Evolutionary conservation across 352 stramenopile species (phyloP), one percentile per base, ranked within the genome.

Genomic region (Phytophthora cryptogea): DNA sequence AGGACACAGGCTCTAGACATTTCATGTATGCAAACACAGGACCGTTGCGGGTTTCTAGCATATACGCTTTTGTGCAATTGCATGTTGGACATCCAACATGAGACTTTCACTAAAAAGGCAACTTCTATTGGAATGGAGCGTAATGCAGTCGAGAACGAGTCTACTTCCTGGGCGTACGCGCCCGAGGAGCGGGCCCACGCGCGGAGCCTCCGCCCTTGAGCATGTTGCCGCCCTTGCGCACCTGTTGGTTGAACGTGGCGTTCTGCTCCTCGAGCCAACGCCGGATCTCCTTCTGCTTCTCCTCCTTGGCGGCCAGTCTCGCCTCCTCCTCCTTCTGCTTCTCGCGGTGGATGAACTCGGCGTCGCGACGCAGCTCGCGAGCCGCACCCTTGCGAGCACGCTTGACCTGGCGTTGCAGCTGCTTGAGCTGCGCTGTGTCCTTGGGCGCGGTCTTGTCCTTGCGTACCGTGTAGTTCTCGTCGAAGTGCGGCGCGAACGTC

Each of bases 231-330:
- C 96, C 96, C 69, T 97, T 93, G 62, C 93, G 87, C 27, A 98
- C 96, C 82, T 99, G 96, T 60, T 99, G 83, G 73, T 99, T 99
- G 78, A 99, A 98, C 60, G 95, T 98, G 4, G 95, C 96, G 69
- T 98, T 96, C 66, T 99, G 95, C 49, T 96, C 76, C 67, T 99
- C 94, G 63, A 99, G 74, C 95, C 95, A 99, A 48, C 76, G 74
- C 66, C 92, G 97, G 70, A 98, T 98, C 80, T 98, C 96, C 64
- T 96, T 80, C 59, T 97, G 90, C 63, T 97, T 97, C 36, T 92
- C 92, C 66, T 71, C 80, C 83, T 92, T 98, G 72, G 66, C 78
- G 16, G 67, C 85, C 61, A 86, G 59, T 58, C 82, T 80, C 63
- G 49, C 48, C 23, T 86, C 66, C 60, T 97, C 89, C 52, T 98